Base-by-base conservation (phyloP, 495 filamentous ascomycete genomes). In the Talaromyces liani region DNA sequence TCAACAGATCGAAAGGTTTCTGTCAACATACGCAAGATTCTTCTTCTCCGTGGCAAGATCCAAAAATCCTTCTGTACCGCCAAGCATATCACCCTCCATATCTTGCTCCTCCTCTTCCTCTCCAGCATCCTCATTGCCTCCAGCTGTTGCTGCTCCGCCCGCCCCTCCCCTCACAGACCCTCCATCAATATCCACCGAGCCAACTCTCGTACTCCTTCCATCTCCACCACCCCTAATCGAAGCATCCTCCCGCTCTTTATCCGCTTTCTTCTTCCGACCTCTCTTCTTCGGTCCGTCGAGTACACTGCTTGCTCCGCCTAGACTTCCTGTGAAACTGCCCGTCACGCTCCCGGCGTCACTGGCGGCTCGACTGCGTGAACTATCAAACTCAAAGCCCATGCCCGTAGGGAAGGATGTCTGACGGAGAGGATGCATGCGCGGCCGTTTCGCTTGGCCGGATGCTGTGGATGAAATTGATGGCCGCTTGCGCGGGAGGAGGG, bases 341-440 rank as follows among this genome's bases (percentile, higher is more conserved):
- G 87, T 90, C 1, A 91, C 84, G 60, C 84, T 80, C n/a, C 85
- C 87, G 63, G 85, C 82, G 63, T 85, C 82, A 68, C 88, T 88
- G 16, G 85, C 83, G 53, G 56, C 61, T 39, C 60, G 60, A 62
- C 47, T 62, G 18, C 41, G 27, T 6, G 85, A 81, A 24, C 84
- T 88, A 3, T 90, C 89, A 8, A 87, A 88, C 63, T 88, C 84
- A 41, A 80, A 78, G 68, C 72, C 72, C 34, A 81, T 70, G 27
- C 70, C 73, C 4, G 85, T 89, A 0, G 91, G 89, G 73, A 95
- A 96, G 0, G 92, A 93, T 57, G 92, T 94, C 69, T 96, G 91
- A 31, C 92, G 89, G 20, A 97, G 87, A 9, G 90, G 90, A 71
- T 95, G 91, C 74, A 78, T 78, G 66, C 76, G 77, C 49, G 71